A percentile compares a stretch with the other conserved stretches of the same genome.
Evolutionary conservation across 768 basidiomycete genomes (phyloP).

Genomic region (Leccinum rimulosum): DNA sequence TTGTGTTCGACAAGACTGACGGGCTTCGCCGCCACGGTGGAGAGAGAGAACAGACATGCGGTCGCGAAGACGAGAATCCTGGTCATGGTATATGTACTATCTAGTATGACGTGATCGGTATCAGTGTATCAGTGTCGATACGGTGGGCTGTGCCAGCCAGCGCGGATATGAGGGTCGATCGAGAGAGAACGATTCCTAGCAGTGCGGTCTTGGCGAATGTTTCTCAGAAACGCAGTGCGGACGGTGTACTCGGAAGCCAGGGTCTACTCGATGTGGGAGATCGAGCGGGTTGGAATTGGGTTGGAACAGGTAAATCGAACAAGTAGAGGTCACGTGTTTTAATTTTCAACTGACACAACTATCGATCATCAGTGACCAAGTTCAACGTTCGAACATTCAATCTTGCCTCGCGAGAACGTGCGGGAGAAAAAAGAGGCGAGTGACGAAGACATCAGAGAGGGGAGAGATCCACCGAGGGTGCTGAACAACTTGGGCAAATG

Average conservation of each 20-base stretch:
- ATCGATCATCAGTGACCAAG: no score
- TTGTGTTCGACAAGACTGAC: not conserved
- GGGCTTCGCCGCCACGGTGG: not conserved
- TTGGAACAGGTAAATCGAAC: not conserved
- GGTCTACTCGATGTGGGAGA: not conserved
- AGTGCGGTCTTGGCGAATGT: not conserved
- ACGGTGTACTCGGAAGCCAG: not conserved
- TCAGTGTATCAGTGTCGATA: not conserved
- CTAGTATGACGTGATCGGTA: not conserved
- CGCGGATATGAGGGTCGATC: not conserved
- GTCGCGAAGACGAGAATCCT: conserved; percentile 7
- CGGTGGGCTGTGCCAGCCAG: not conserved
- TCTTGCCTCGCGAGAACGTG: no score
- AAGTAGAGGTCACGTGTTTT: not conserved
- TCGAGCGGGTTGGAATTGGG: no score
- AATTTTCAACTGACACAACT: no score
- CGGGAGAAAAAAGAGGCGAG: no score
- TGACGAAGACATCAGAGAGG: no score
- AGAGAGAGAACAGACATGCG: conserved; percentile 9
- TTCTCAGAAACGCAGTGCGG: not conserved
- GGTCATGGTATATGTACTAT: no score
- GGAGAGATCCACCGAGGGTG: no score
- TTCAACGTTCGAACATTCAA: no score
- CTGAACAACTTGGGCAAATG: no score
- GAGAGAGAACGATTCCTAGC: no score